Base-by-base conservation (phyloP, 768 basidiomycete genomes). In the Agaricus subrufescens region DNA sequence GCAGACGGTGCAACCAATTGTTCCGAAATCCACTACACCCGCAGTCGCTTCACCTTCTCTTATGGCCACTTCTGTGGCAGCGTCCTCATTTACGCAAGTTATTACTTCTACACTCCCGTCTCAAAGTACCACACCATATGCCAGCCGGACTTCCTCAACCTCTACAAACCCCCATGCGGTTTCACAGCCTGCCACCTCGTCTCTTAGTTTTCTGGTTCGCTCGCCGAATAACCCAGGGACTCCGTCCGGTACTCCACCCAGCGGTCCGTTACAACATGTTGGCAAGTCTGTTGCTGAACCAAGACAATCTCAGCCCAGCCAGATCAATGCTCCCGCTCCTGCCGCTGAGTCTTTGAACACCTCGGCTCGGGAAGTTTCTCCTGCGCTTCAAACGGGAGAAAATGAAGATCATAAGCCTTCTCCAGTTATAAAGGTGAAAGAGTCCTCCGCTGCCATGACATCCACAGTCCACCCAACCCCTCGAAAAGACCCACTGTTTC, bases 401-500 rank as follows among this genome's bases (percentile, higher is more conserved):
- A 3, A 10, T 12, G 40, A 42, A 12, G 14, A 12, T 40, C 12
- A 7, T 12, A 40, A 19, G 40, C 2, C 6, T 19, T 19, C 19
- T 19, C 40, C 40, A 15, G 40, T n/a, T 19, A 15, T 15, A 11
- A 19, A 3, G 12, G 12, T 12, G 12, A 4, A 42, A 19, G 14
- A 6, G n/a, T 15, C 40, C 2, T 14, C 19, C 6, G 12, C n/a
- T 27, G 26, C 10, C 3, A 26, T 14, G 34, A n/a, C 8, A 19
- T 19, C 46, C 8, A 27, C 10, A 23, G 31, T 37, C 3, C 25
- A 37, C 12, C 38, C 46, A 15, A 51, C 47, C 14, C 42, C 53
- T 23, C 37, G 52, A 40, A 65, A 64, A 8, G 69, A 73, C 12
- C 81, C 80, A 29, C 67, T 81, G 46, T 82, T 82, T 60, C 61